These are phyloP conservation scores for Gnomoniopsis smithogilvyi DNA, from an alignment of 2,329 filamentous ascomycete species.

Conservation along the genomic window DNA sequence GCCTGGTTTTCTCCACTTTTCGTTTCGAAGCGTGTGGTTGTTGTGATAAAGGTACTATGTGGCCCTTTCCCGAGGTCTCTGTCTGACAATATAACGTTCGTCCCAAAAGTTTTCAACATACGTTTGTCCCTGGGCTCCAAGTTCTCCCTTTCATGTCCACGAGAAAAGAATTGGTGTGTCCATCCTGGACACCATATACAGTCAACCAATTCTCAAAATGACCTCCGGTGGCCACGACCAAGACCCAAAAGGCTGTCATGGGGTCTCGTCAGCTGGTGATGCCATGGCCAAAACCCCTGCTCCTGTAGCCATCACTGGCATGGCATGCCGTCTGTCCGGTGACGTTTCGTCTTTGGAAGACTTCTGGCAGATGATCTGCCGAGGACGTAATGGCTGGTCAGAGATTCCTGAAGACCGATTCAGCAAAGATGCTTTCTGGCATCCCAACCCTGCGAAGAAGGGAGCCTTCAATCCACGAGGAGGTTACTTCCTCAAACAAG, in stretches of 20 bases:
- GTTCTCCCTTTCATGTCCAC: too few species aligned
- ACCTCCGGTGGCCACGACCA: not conserved
- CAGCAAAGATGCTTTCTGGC: conserved; percentile 30
- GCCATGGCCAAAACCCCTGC: conserved; percentile 15
- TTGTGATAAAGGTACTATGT: too few species aligned
- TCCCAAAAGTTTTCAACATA: too few species aligned
- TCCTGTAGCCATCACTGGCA: conserved; percentile 10
- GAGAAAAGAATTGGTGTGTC: too few species aligned
- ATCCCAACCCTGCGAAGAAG: conserved; percentile 31
- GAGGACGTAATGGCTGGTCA: conserved; percentile 27
- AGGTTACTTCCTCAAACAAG: conserved; percentile 31
- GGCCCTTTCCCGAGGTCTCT: too few species aligned
- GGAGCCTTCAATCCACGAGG: conserved; percentile 29
- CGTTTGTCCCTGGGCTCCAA: too few species aligned
- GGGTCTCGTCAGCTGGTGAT: conserved; percentile 23
- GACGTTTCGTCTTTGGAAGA: conserved; percentile 28
- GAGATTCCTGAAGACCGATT: conserved; percentile 30
- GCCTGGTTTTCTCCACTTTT: too few species aligned
- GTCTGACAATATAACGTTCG: too few species aligned
- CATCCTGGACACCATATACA: too few species aligned
- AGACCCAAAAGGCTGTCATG: not conserved
- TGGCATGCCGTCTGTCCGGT: conserved; percentile 10
- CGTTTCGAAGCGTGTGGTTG: too few species aligned
- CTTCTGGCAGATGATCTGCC: conserved; percentile 29
- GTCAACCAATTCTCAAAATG: not conserved